Percentiles rank a stretch among this genome's conserved stretches.
These are phyloP conservation scores for Catenaria anguillulae DNA, from an alignment of 371 early-diverging fungal genomes.

Conservation along the genomic window DNA sequence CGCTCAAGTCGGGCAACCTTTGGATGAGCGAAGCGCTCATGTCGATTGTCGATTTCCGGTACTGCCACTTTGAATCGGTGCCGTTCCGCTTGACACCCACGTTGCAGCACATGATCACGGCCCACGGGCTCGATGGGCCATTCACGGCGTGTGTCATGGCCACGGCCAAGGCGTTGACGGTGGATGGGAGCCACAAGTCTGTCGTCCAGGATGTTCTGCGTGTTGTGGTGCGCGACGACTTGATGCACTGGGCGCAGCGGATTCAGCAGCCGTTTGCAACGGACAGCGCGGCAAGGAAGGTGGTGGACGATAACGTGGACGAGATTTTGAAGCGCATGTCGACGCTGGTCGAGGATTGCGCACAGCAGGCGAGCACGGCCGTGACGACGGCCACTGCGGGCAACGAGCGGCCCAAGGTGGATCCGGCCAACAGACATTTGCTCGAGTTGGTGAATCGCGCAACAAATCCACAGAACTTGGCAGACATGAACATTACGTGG, in stretches of 20 bases:
- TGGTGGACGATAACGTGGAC: neutral
- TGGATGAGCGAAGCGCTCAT: conserved; percentile 67
- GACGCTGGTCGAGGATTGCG: conserved; percentile 45
- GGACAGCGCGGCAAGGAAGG: conserved; percentile 34
- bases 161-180: conserved; percentile 49
- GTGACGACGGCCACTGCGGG: neutral
- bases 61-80: conserved; percentile 55
- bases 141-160: conserved; percentile 68
- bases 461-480: conserved; percentile 77
- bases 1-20: conserved; percentile 58
- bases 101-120: conserved; percentile 82
- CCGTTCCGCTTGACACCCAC: conserved; percentile 97
- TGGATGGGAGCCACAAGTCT: neutral
- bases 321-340: conserved; percentile 49
- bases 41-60: conserved; percentile 18
- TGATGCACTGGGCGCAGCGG: conserved; percentile 53
- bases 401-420: conserved; percentile 19
- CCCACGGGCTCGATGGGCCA: conserved; percentile 80
- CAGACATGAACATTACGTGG: conserved; percentile 63
- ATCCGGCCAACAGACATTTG: conserved; percentile 49
- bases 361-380: neutral
- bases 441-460: conserved; percentile 79
- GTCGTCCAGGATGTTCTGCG: conserved; percentile 58
- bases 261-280: conserved; percentile 42
- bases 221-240: conserved; percentile 80